A percentile compares a stretch with the other conserved stretches of the same genome.
These are phyloP conservation scores for Blastocladiella britannica DNA, from an alignment of 192 early-diverging fungal genomes.

Conservation along the genomic window DNA sequence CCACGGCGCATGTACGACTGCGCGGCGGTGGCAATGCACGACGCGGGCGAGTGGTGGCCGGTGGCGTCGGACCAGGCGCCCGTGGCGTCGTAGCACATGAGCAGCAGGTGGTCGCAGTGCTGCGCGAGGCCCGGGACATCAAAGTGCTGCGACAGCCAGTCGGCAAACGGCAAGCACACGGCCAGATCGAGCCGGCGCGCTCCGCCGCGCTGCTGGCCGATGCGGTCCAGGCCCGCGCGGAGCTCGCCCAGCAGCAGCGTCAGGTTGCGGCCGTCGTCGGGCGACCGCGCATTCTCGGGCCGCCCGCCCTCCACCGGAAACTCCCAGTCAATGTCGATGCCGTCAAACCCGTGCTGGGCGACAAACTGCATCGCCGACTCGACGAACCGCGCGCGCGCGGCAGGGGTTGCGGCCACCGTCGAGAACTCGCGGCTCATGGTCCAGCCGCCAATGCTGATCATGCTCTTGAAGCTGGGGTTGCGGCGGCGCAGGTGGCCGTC, in stretches of 20 bases:
- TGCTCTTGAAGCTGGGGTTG: slow-evolving; percentile 43
- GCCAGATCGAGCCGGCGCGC: too few species aligned
- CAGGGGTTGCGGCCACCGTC: neutral
- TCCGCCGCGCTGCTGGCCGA: slow-evolving; percentile 12
- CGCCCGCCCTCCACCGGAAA: slow-evolving; percentile 44
- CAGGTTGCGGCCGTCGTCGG: slow-evolving; percentile 62
- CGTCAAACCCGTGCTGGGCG: neutral
- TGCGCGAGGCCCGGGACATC: neutral
- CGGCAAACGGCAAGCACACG: too few species aligned
- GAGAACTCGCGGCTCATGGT: slow-evolving; percentile 5
- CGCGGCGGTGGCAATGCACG: slow-evolving; percentile 47
- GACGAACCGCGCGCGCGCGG: neutral
- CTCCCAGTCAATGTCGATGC: slow-evolving; percentile 22
- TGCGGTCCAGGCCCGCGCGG: slow-evolving; percentile 40
- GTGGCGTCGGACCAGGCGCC: slow-evolving; percentile 40
- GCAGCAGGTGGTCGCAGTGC: slow-evolving; percentile 42
- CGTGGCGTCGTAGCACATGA: slow-evolving; percentile 79
- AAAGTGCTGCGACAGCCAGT: neutral
- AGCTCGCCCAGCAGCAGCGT: slow-evolving; percentile 49
- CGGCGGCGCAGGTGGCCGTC: slow-evolving; percentile 18
- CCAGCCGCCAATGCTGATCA: slow-evolving; percentile 63
- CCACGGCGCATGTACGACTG: slow-evolving; percentile 44
- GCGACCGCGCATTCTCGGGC: slow-evolving; percentile 32
- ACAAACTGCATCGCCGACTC: neutral
- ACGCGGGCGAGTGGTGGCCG: slow-evolving; percentile 78